Conservation (phyloP, 116 monocot species). For the Papilionanthe hybrid region DNA sequence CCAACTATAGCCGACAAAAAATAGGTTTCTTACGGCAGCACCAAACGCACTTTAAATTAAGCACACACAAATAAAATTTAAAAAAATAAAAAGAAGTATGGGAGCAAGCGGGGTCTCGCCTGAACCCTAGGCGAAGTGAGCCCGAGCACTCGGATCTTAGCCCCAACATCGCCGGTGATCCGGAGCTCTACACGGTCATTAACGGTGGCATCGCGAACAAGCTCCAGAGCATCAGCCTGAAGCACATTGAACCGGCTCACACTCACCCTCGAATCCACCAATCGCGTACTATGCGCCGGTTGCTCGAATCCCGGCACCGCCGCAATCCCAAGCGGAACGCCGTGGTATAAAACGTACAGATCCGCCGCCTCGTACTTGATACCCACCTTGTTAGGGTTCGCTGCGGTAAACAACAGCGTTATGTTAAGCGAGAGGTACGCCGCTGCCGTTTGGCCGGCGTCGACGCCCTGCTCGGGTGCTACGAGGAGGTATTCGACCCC, state of each 20-base stretch:
- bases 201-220: conserved; percentile 62
- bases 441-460: conserved; percentile 11
- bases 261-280: conserved; percentile 46
- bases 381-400: conserved; percentile 81
- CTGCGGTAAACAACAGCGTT: conserved; percentile 69
- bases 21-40: too few species aligned
- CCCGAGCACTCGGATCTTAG: conserved; percentile 61
- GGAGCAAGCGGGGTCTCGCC: conserved; percentile 20
- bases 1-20: too few species aligned
- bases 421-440: conserved; percentile 87
- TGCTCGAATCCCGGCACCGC: conserved; percentile 66
- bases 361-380: conserved; percentile 53
- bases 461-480: conserved; percentile 14
- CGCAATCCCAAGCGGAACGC: conserved; percentile 72
- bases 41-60: too few species aligned
- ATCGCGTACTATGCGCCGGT: conserved; percentile 52
- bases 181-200: conserved; percentile 79
- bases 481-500: conserved; percentile 84
- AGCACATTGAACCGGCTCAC: conserved; percentile 67
- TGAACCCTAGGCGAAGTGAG: conserved; percentile 76
- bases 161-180: conserved; percentile 61
- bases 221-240: conserved; percentile 64
- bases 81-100: too few species aligned
- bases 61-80: neutral
- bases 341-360: conserved; percentile 78